Conservation (phyloP, 106 monocot genomes). For the Platanthera guangdongensis region DNA sequence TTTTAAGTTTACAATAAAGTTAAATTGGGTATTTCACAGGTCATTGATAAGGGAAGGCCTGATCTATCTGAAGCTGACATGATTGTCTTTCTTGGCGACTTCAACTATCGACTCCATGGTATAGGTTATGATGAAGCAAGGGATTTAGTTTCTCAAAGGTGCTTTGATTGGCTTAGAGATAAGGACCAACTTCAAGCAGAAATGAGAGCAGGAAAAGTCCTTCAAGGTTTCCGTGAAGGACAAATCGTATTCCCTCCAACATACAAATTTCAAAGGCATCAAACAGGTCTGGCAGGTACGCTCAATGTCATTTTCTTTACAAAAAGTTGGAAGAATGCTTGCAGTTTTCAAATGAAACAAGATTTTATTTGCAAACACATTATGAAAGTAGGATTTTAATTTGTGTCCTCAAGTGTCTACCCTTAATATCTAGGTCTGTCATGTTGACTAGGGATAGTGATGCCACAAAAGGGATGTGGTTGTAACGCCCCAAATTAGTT, state of each 20-base stretch:
- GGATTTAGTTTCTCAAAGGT: slow-evolving; percentile 71
- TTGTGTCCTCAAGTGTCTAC: too few species aligned
- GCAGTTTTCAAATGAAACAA: too few species aligned
- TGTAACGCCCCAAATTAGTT: too few species aligned
- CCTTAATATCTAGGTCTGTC: too few species aligned
- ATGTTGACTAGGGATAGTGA: too few species aligned
- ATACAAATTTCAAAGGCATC: slow-evolving; percentile 66
- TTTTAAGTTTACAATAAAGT: slow-evolving; percentile 9
- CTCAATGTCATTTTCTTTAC: too few species aligned
- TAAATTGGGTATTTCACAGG: too few species aligned
- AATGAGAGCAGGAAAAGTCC: slow-evolving; percentile 66
- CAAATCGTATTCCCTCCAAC: slow-evolving; percentile 63
- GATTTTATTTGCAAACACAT: too few species aligned
- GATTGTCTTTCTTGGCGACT: slow-evolving; percentile 67
- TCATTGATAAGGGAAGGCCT: slow-evolving; percentile 32
- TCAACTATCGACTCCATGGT: slow-evolving; percentile 55
- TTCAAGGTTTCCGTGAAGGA: slow-evolving; percentile 79
- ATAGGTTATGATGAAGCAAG: slow-evolving; percentile 68
- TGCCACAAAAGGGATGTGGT: too few species aligned
- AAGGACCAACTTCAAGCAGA: slow-evolving; percentile 72
- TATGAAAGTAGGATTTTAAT: too few species aligned
- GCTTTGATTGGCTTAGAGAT: slow-evolving; percentile 75
- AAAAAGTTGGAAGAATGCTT: too few species aligned
- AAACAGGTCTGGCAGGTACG: slow-evolving; percentile 47
- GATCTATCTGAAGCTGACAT: slow-evolving; percentile 68